phyloP scores from a whole-genome alignment of 257 asterid genomes.

The Solanum commersonii region DNA sequence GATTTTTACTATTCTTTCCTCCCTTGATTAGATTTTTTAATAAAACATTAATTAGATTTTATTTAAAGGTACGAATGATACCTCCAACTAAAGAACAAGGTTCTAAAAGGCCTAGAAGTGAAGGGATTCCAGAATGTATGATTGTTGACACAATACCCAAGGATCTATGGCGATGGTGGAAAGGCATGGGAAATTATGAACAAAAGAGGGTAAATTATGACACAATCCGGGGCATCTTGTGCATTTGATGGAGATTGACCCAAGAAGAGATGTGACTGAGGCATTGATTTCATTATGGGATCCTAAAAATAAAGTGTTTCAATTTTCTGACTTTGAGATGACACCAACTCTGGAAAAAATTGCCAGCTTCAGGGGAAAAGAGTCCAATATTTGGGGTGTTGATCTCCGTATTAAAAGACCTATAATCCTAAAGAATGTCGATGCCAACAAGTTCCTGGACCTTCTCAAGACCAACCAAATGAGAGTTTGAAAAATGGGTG shows the following conservation, averaged over 20 bases:
- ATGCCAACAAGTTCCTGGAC: neutral
- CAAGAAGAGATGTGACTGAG: neutral
- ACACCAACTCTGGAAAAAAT: neutral
- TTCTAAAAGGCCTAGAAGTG: no score
- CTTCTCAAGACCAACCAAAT: neutral
- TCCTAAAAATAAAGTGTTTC: neutral
- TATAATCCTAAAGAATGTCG: neutral
- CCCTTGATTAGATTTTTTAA: neutral
- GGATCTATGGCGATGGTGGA: no score
- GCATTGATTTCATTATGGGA: no score
- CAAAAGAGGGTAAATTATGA: no score
- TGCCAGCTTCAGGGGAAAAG: neutral
- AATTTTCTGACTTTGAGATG: neutral
- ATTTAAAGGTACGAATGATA: neutral
- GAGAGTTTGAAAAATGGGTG: neutral
- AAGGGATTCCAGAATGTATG: no score
- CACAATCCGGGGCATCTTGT: no score
- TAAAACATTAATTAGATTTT: no score
- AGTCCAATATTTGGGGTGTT: neutral
- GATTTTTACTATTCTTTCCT: neutral
- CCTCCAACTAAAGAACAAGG: neutral
- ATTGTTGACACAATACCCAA: no score
- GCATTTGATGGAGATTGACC: no score
- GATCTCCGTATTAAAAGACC: neutral
- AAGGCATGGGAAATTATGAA: no score